Conservation (phyloP, 345 rosid genomes). For the Hibiscus trionum region DNA sequence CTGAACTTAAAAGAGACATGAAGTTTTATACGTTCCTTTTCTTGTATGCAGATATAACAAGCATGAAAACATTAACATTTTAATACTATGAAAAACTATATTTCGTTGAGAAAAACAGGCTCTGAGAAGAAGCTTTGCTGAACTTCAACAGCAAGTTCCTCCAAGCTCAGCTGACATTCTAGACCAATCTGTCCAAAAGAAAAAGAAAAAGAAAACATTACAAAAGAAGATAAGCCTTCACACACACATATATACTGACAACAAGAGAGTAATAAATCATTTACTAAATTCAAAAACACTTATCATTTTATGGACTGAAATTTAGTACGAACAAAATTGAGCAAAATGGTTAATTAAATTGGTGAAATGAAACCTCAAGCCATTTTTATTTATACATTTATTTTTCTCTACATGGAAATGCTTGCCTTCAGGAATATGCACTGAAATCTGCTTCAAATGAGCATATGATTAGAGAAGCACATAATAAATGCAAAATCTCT, state of each 20-base stretch:
- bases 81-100: background rate
- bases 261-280: background rate
- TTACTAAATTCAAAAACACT: background rate
- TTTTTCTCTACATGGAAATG: background rate
- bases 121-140: slow-evolving; percentile 54
- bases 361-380: background rate
- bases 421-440: background rate
- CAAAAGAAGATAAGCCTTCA: background rate
- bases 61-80: background rate
- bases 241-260: background rate
- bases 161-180: slow-evolving; percentile 77
- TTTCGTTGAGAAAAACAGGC: background rate
- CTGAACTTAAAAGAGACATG: background rate
- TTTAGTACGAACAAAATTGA: background rate
- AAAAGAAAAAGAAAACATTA: background rate
- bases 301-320: too few relatives aligned
- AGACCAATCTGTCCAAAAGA: slow-evolving; percentile 43
- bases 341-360: background rate
- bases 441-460: background rate
- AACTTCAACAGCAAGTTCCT: slow-evolving; percentile 77
- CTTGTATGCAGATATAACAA: background rate
- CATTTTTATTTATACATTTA: background rate
- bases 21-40: background rate
- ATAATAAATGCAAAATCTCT: background rate
- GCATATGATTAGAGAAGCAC: background rate